Evolutionary conservation across 1,139 yeast genomes (phyloP).

Genomic region (Geotrichum europaeum): DNA sequence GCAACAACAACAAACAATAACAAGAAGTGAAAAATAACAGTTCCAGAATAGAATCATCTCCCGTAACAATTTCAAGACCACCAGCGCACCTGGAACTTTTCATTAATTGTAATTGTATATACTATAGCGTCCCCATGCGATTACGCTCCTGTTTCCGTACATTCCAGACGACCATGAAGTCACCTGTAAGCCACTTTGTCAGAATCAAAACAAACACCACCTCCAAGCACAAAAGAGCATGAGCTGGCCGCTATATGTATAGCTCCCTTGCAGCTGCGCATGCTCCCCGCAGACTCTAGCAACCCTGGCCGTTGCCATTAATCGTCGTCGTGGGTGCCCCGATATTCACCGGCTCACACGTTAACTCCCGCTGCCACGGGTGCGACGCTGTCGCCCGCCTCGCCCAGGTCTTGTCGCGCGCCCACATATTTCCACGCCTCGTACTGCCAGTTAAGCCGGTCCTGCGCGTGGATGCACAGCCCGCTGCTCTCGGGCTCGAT

Average conservation of each 20-base stretch:
- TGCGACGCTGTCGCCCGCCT: neutral
- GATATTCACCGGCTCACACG: neutral
- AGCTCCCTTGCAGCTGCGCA: too few species aligned
- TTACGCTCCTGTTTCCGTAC: neutral
- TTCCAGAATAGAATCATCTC: too few species aligned
- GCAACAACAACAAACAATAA: neutral
- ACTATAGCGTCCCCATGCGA: neutral
- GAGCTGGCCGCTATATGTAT: too few species aligned
- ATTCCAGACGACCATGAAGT: too few species aligned
- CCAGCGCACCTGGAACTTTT: neutral
- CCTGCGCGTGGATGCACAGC: slow-evolving; percentile 67
- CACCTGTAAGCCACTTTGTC: too few species aligned
- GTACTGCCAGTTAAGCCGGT: slow-evolving; percentile 71
- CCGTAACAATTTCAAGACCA: too few species aligned
- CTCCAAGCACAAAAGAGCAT: too few species aligned
- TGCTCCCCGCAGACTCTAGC: too few species aligned
- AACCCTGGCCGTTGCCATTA: too few species aligned
- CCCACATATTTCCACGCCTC: slow-evolving; percentile 68
- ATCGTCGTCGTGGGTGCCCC: too few species aligned
- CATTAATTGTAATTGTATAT: neutral
- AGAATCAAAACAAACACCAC: too few species aligned
- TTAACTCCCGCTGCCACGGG: neutral
- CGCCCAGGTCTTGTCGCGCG: neutral
- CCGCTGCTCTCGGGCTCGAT: slow-evolving; percentile 52
- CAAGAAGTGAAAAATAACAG: neutral